Evolutionary conservation across 2,329 filamentous ascomycete species (phyloP).

Genomic region (Ramularia endophylla): DNA sequence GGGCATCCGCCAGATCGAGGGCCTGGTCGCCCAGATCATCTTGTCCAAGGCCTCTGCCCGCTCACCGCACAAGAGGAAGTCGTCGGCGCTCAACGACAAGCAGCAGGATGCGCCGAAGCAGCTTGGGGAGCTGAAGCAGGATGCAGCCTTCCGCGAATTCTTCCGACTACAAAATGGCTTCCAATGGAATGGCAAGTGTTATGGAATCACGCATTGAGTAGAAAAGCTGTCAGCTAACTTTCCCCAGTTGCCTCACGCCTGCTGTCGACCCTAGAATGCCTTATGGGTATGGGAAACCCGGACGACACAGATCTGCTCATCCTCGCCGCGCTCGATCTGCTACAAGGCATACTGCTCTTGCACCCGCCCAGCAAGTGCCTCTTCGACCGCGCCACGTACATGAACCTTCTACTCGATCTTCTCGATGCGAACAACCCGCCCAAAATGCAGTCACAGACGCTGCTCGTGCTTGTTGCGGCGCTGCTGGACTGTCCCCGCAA

Average conservation of each 20-base stretch:
- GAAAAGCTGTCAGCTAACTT: slow-evolving; percentile 8
- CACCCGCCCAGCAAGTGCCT: slow-evolving; percentile 85
- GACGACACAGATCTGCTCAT: slow-evolving; percentile 85
- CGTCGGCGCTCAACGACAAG: slow-evolving; percentile 27
- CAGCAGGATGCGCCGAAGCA: slow-evolving; percentile 44
- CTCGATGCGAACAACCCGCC: slow-evolving; percentile 87
- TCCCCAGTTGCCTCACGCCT: slow-evolving; percentile 68
- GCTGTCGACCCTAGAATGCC: slow-evolving; percentile 75
- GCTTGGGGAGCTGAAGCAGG: slow-evolving; percentile 65
- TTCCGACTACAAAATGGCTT: slow-evolving; percentile 96
- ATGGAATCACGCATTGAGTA: background rate
- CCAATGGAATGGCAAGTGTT: slow-evolving; percentile 73
- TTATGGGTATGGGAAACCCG: slow-evolving; percentile 75
- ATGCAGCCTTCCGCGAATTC: slow-evolving; percentile 90
- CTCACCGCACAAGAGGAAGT: slow-evolving; percentile 36
- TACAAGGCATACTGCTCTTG: slow-evolving; percentile 80
- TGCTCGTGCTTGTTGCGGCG: slow-evolving; percentile 83
- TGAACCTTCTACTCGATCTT: slow-evolving; percentile 95
- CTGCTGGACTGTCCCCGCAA: slow-evolving; percentile 82
- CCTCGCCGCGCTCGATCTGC: slow-evolving; percentile 76
- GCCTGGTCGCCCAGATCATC: slow-evolving; percentile 89
- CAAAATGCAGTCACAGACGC: slow-evolving; percentile 81
- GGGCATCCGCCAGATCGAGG: slow-evolving; percentile 88
- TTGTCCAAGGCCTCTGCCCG: slow-evolving; percentile 50
- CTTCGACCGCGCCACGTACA: slow-evolving; percentile 84